Conservation (phyloP, 2,329 filamentous ascomycete genomes). For the Aphanocladium album region DNA sequence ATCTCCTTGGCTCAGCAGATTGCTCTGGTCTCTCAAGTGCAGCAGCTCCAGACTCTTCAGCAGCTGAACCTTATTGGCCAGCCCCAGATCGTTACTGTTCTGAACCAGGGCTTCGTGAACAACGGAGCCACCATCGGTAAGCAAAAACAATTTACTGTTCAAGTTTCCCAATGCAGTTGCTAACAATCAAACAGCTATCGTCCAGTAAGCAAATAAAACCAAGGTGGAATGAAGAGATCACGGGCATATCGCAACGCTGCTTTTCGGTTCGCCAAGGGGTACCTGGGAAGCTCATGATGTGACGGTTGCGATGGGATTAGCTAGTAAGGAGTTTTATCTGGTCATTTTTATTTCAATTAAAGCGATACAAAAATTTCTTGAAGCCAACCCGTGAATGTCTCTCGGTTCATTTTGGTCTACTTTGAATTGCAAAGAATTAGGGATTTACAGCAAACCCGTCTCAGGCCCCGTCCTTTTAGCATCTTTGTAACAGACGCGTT, state of each 20-base stretch:
- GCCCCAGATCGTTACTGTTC: conserved; percentile 19
- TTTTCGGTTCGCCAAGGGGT: neutral
- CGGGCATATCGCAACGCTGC: no score
- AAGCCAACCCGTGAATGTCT: neutral
- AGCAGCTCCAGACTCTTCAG: conserved; percentile 23
- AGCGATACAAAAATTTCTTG: neutral
- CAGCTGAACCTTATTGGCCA: conserved; percentile 20
- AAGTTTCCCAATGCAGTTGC: neutral
- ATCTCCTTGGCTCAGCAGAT: conserved; percentile 25
- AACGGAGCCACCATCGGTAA: conserved; percentile 19
- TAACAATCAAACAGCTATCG: neutral
- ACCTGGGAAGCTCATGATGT: neutral
- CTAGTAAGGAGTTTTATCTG: neutral
- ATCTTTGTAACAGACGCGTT: no score
- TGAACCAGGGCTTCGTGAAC: conserved; percentile 20
- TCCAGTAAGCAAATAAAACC: neutral
- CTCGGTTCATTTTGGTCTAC: no score
- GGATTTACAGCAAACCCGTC: no score
- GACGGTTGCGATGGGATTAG: neutral
- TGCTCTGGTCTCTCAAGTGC: conserved; percentile 22
- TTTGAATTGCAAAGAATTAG: no score
- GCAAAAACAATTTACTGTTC: neutral
- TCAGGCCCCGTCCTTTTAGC: no score
- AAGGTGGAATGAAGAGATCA: neutral
- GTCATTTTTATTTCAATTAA: neutral